These are phyloP conservation scores for Ceratobasidium papillatum DNA, from an alignment of 1,284 basidiomycete species.

Conservation along the genomic window DNA sequence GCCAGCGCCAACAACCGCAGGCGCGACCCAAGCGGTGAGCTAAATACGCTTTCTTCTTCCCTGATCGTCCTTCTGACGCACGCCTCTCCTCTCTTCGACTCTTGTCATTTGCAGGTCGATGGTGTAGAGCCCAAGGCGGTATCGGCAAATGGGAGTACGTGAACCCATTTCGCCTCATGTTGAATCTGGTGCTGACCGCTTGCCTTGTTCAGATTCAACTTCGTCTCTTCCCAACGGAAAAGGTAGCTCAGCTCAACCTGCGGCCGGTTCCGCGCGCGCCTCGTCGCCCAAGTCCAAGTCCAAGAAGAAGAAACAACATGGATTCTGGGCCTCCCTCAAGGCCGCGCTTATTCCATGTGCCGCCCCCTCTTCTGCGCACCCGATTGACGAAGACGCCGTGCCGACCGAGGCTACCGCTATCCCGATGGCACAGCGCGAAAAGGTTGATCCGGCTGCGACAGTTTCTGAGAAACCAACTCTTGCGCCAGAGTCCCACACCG, in stretches of 20 bases:
- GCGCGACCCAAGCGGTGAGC: conserved; percentile 27
- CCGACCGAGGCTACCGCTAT: not conserved
- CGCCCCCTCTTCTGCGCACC: conserved; percentile 25
- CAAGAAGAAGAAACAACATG: conserved; percentile 38
- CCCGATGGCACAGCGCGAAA: conserved; percentile 12
- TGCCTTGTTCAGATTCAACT: conserved; percentile 20
- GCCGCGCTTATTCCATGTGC: conserved; percentile 35
- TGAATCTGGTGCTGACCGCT: conserved; percentile 1
- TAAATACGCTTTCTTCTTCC: conserved; percentile 15
- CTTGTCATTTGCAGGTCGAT: not conserved
- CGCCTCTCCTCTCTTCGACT: not conserved
- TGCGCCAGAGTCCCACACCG: not conserved
- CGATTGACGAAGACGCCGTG: conserved; percentile 10
- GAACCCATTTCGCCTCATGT: not conserved
- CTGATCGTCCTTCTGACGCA: conserved; percentile 32
- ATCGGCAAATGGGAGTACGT: conserved; percentile 20
- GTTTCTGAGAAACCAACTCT: conserved; percentile 26
- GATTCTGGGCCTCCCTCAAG: conserved; percentile 36
- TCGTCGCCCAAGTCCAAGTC: conserved; percentile 30
- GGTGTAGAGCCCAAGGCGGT: conserved; percentile 3
- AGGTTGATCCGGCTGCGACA: not conserved
- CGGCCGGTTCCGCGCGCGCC: conserved; percentile 38
- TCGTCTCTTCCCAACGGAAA: conserved; percentile 30
- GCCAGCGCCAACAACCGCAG: not conserved
- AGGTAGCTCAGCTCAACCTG: conserved; percentile 20